Base-by-base conservation (phyloP, 2,329 filamentous ascomycete genomes). In the Scedosporium dehoogii region DNA sequence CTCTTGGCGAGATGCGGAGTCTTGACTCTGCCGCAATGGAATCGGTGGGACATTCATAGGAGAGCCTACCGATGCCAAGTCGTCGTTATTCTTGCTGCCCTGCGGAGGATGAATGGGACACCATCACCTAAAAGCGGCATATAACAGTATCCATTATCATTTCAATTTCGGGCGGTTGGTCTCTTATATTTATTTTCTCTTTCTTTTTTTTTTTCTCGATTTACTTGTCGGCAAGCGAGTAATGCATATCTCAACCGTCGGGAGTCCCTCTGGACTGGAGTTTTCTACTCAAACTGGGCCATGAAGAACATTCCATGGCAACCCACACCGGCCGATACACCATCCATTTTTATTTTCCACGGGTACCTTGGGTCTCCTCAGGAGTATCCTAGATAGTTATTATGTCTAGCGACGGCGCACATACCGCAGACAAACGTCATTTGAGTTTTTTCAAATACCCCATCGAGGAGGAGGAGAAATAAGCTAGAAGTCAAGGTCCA, bases 21-120 rank as follows among this genome's bases (percentile, higher is more conserved):
- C 70, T 78, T 6, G 73, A 78, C 62, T 75, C 75, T 16, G 74
- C 76, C 6, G 72, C 68, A 6, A 33, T 62, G 53, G 60, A 62
- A 16, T 46, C 60, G 3, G 51, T 29, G 29, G 46, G 44, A n/a
- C 59, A 53, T 23, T 55, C 60, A 21, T 62, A 62, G 53, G 18
- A 18, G 10, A 51, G 48, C 33, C 51, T 18, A 9, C 51, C 23
- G 6, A n/a, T 18, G 14, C 29, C 9, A 27, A 58, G 16, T 21
- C 51, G 51, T 9, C 56, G 27, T 29, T 25, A 33, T 6, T 21
- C 27, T n/a, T 3, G 27, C 12, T 58, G 27, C 33, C 56, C 56
- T 41, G 9, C 23, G 12, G 51, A 55, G 18, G 23, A 27, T 27
- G 51, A 55, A n/a, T 55, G 51, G 51, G 51, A 55, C 51, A 55